phyloP scores from a whole-genome alignment of 1,284 basidiomycete genomes.

The Ceratobasidium sp. region DNA sequence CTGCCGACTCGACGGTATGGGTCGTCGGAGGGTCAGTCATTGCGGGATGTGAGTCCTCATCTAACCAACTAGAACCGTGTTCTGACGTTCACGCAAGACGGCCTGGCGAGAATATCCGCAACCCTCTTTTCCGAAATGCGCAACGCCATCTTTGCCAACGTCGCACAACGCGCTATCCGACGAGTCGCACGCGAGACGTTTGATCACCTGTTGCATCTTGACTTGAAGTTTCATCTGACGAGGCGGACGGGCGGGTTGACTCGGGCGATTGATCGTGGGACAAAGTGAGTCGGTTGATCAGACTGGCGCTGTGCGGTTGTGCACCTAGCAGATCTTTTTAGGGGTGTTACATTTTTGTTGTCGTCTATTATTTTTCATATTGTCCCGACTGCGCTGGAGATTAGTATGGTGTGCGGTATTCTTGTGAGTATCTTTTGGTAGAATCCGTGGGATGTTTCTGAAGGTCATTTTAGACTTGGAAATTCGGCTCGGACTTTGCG shows the following conservation, averaged over 20 bases:
- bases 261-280: conserved; percentile 94
- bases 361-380: conserved; percentile 95
- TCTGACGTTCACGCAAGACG: conserved; percentile 64
- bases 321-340: conserved; percentile 50
- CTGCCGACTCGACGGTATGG: conserved; percentile 84
- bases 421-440: conserved; percentile 61
- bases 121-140: conserved; percentile 90
- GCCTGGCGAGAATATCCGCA: conserved; percentile 86
- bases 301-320: not conserved
- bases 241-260: conserved; percentile 96
- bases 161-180: conserved; percentile 92
- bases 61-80: not conserved
- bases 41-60: conserved; percentile 75
- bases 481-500: conserved; percentile 97
- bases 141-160: conserved; percentile 96
- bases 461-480: conserved; percentile 72
- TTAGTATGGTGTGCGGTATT: conserved; percentile 96
- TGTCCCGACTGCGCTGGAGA: conserved; percentile 94
- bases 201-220: conserved; percentile 87
- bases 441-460: conserved; percentile 24
- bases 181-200: conserved; percentile 94
- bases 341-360: conserved; percentile 95
- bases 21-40: conserved; percentile 88
- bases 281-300: conserved; percentile 69
- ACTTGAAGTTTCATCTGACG: conserved; percentile 91